phyloP scores from a whole-genome alignment of 495 filamentous ascomycete genomes.

The Tuber brumale region DNA sequence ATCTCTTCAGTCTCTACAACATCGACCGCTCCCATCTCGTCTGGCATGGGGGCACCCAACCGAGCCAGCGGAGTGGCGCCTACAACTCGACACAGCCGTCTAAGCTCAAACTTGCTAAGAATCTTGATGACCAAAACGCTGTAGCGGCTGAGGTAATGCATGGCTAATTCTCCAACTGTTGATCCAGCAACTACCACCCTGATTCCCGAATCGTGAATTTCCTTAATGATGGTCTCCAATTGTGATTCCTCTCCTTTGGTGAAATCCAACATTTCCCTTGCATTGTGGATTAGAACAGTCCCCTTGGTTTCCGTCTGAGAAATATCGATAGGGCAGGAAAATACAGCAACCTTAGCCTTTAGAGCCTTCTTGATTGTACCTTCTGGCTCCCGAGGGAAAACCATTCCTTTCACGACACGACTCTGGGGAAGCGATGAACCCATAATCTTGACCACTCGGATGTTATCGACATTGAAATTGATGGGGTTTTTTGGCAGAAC shows the following conservation, averaged over 20 bases:
- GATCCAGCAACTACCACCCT: slow-evolving; percentile 86
- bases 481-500: slow-evolving; percentile 94
- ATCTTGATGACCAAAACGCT: slow-evolving; percentile 95
- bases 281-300: slow-evolving; percentile 96
- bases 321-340: slow-evolving; percentile 91
- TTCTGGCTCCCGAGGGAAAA: slow-evolving; percentile 88
- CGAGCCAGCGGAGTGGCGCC: slow-evolving; percentile 92
- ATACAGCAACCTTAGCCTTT: slow-evolving; percentile 94
- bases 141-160: slow-evolving; percentile 96
- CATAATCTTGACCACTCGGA: slow-evolving; percentile 99
- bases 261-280: slow-evolving; percentile 97
- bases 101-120: slow-evolving; percentile 94
- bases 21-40: slow-evolving; percentile 95
- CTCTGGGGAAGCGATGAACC: slow-evolving; percentile 90
- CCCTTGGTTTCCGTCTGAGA: slow-evolving; percentile 98
- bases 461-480: slow-evolving; percentile 99
- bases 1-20: slow-evolving; percentile 97
- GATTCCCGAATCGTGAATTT: slow-evolving; percentile 86
- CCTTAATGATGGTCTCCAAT: slow-evolving; percentile 85
- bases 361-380: slow-evolving; percentile 79
- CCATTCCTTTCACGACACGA: slow-evolving; percentile 95
- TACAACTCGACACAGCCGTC: slow-evolving; percentile 88
- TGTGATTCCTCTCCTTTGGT: slow-evolving; percentile 93
- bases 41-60: slow-evolving; percentile 96
- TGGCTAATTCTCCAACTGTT: slow-evolving; percentile 86